Percentiles rank a stretch among this genome's conserved stretches.
These are phyloP conservation scores for Cronartium quercuum DNA, from an alignment of 1,284 basidiomycete species.

Conservation along the genomic window DNA sequence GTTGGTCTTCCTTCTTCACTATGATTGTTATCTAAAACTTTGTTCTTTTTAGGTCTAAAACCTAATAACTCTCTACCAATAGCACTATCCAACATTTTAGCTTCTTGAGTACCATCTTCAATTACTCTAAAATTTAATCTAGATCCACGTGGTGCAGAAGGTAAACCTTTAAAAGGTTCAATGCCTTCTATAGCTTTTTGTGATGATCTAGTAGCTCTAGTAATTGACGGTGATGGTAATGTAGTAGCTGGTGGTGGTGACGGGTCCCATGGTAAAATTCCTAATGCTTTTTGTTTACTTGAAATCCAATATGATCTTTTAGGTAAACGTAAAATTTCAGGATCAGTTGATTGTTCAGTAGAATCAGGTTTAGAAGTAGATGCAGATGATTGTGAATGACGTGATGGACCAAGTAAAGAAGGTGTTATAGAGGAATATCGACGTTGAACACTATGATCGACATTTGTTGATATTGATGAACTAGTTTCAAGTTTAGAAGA, in stretches of 20 bases:
- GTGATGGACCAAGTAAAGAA: slow-evolving; percentile 11
- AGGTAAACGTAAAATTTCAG: not conserved
- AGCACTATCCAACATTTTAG: slow-evolving; percentile 5
- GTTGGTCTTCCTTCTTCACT: too few species aligned
- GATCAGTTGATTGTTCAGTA: not conserved
- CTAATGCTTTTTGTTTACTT: slow-evolving; percentile 25
- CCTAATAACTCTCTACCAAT: slow-evolving; percentile 30
- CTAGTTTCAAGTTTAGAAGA: not conserved
- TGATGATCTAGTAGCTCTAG: not conserved
- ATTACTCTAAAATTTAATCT: slow-evolving; percentile 24
- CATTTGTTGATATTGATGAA: not conserved
- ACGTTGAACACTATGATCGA: not conserved
- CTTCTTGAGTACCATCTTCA: slow-evolving; percentile 7
- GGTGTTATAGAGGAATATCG: slow-evolving; percentile 19
- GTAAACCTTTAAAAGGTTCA: slow-evolving; percentile 4
- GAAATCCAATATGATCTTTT: slow-evolving; percentile 23
- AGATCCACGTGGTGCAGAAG: slow-evolving; percentile 6
- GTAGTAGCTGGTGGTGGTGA: not conserved
- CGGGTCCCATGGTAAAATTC: slow-evolving; percentile 19
- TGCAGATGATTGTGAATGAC: not conserved
- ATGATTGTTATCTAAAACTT: too few species aligned
- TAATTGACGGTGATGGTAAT: not conserved
- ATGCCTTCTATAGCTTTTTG: slow-evolving; percentile 15
- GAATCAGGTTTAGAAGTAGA: not conserved
- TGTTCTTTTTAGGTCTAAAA: slow-evolving; percentile 5